These are phyloP conservation scores for Groenewaldozyma auringiensis DNA, from an alignment of 1,139 yeast genomes.

Conservation along the genomic window DNA sequence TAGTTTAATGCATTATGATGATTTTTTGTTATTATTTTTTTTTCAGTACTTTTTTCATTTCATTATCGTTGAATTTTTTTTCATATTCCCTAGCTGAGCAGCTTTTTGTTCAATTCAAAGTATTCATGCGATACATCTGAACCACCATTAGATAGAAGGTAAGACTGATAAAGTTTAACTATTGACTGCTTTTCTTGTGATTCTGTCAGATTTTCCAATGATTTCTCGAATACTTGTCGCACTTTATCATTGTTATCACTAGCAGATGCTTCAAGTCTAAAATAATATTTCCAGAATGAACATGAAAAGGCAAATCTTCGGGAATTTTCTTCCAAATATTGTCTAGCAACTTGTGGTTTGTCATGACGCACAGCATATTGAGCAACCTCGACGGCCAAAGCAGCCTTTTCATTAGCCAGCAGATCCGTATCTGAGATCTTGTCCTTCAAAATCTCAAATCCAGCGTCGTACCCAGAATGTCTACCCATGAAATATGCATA, in stretches of 20 bases:
- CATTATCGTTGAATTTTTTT: no score
- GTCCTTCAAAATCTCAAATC: not conserved
- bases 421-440: not conserved
- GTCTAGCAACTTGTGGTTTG: constrained; percentile 20
- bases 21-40: not conserved
- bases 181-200: not conserved
- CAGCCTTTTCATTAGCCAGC: constrained; percentile 5
- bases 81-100: not conserved
- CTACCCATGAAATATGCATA: constrained; percentile 9
- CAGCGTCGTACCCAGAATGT: constrained; percentile 4
- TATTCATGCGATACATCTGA: constrained; percentile 10
- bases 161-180: constrained; percentile 10
- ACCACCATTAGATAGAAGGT: constrained; percentile 13
- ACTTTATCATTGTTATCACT: constrained; percentile 1
- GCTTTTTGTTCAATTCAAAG: constrained; percentile 15
- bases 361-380: constrained; percentile 14
- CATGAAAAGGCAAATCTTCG: constrained; percentile 21
- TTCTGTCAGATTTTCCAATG: not conserved
- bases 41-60: no score
- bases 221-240: not conserved
- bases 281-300: constrained; percentile 29
- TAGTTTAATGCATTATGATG: not conserved
- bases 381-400: constrained; percentile 12
- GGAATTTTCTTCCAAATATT: constrained; percentile 17
- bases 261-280: constrained; percentile 24